Evolutionary conservation across 2,329 filamentous ascomycete genomes (phyloP).

Genomic region (Rhynchosporium agropyri): DNA sequence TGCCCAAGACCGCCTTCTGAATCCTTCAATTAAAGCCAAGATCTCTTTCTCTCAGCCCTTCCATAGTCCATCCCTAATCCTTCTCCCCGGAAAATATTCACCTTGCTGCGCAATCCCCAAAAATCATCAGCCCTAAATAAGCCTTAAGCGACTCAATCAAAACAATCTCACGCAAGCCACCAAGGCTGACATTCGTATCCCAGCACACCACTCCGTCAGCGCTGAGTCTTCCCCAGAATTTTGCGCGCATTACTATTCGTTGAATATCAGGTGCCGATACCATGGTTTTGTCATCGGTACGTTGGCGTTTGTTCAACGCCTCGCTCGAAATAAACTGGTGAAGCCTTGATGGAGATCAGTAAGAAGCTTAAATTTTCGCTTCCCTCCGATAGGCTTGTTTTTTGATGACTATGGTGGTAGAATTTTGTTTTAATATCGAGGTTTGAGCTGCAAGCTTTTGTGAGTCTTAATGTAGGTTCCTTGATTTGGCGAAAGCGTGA

Average conservation of each 20-base stretch:
- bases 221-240: constrained; percentile 10
- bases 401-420: neutral
- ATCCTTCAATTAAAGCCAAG: constrained; percentile 2
- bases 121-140: constrained; percentile 1
- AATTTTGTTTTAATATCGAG: neutral
- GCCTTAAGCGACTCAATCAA: constrained; percentile 10
- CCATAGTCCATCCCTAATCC: neutral
- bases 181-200: constrained; percentile 18
- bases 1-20: neutral
- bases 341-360: constrained; percentile 12
- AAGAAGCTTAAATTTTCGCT: constrained; percentile 19
- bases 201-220: constrained; percentile 12
- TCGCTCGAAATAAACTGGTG: constrained; percentile 16
- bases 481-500: neutral
- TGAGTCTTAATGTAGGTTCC: neutral
- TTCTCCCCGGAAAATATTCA: neutral
- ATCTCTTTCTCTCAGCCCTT: constrained; percentile 8
- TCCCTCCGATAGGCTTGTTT: neutral
- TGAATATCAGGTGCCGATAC: too few relatives aligned
- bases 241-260: neutral
- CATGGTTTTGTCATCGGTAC: constrained; percentile 10
- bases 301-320: constrained; percentile 7
- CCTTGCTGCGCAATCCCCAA: neutral
- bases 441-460: neutral
- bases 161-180: constrained; percentile 13